Conservation (phyloP, 208 protist species). For the Crithidia brevicula region DNA sequence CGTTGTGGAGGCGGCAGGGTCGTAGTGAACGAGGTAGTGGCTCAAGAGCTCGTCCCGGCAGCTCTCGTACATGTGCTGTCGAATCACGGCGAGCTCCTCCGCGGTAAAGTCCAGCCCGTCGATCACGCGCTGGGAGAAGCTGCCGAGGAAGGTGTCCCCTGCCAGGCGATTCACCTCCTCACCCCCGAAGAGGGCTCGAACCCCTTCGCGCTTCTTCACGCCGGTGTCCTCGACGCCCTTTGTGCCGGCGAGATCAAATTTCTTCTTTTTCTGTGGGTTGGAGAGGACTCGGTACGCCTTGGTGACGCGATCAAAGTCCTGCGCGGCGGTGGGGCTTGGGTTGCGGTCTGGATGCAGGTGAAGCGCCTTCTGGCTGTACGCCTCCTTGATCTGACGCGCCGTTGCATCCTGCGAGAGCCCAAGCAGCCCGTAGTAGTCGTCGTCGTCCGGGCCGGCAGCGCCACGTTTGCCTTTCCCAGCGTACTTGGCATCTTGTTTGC, state of each 20-base stretch:
- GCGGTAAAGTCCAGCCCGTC: slow-evolving; percentile 80
- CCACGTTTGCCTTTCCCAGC: slow-evolving; percentile 4
- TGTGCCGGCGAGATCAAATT: slow-evolving; percentile 98
- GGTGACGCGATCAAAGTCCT: slow-evolving; percentile 91
- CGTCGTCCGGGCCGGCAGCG: slow-evolving; percentile 28
- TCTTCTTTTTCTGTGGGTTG: slow-evolving; percentile 94
- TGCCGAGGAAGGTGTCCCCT: slow-evolving; percentile 74
- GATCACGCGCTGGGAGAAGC: slow-evolving; percentile 81
- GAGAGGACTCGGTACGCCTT: slow-evolving; percentile 97
- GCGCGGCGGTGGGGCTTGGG: slow-evolving; percentile 74
- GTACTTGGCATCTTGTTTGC: slow-evolving; percentile 35
- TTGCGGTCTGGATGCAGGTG: slow-evolving; percentile 92
- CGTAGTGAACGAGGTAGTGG: slow-evolving; percentile 56
- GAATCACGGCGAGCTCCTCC: slow-evolving; percentile 74
- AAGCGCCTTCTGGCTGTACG: slow-evolving; percentile 87
- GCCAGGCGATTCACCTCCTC: slow-evolving; percentile 49
- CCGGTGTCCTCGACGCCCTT: slow-evolving; percentile 94
- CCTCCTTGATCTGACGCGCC: slow-evolving; percentile 82
- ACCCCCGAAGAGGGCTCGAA: slow-evolving; percentile 85
- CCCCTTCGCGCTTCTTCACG: slow-evolving; percentile 68
- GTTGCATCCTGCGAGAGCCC: slow-evolving; percentile 64
- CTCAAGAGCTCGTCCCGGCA: slow-evolving; percentile 73
- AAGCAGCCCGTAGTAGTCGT: slow-evolving; percentile 83
- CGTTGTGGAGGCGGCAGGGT: slow-evolving; percentile 8
- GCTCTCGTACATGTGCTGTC: slow-evolving; percentile 61